Percentiles rank a stretch among this genome's conserved stretches.
Conservation (phyloP, 2,329 filamentous ascomycete genomes). For the Pseudogymnoascus sp. region DNA sequence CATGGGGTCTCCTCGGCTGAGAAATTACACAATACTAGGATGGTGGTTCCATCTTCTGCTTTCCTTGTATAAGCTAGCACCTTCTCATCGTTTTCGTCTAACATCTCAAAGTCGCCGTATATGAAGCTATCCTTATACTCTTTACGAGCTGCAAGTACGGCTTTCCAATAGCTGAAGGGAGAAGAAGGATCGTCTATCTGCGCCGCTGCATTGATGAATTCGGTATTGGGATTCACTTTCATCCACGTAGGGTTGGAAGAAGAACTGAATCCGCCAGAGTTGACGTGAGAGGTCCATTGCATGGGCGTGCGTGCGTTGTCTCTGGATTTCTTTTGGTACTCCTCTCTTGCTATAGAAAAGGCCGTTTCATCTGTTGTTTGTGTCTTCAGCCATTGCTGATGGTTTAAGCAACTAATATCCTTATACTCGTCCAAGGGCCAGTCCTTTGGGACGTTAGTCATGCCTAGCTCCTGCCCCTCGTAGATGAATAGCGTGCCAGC, state of each 20-base stretch:
- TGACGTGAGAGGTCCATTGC: conserved; percentile 51
- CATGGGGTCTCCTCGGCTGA: neutral
- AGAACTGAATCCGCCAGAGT: conserved; percentile 43
- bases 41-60: conserved; percentile 18
- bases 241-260: conserved; percentile 57
- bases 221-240: conserved; percentile 54
- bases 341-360: conserved; percentile 31
- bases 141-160: conserved; percentile 48
- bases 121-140: conserved; percentile 51
- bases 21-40: conserved; percentile 26
- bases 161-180: conserved; percentile 51
- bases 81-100: conserved; percentile 40
- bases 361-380: conserved; percentile 9
- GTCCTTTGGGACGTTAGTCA: conserved; percentile 43
- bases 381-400: conserved; percentile 30
- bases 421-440: conserved; percentile 58
- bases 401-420: conserved; percentile 48
- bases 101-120: conserved; percentile 52
- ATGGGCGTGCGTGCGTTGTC: conserved; percentile 63
- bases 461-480: conserved; percentile 48
- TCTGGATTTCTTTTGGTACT: conserved; percentile 47
- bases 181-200: conserved; percentile 40
- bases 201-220: conserved; percentile 47
- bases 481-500: conserved; percentile 46
- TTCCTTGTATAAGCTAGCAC: conserved; percentile 47